A percentile compares a stretch with the other conserved stretches of the same genome.
phyloP scores from a whole-genome alignment of 805 yeast genomes.

The Wickerhamiella brachini region DNA sequence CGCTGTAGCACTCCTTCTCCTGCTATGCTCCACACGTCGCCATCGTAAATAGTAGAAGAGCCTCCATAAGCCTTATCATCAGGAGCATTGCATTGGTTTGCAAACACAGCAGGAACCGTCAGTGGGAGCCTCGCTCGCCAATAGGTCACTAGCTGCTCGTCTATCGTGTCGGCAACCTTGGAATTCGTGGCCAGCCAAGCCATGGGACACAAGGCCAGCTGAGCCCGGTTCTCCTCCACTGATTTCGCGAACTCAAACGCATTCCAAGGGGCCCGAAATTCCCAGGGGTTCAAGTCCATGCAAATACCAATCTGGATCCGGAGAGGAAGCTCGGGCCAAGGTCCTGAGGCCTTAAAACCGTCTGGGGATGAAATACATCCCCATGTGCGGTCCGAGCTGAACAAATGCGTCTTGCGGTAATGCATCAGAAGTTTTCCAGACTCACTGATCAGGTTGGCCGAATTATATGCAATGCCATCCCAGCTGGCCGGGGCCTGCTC shows the following conservation, averaged over 20 bases:
- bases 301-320: conserved; percentile 35
- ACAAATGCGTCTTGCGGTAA: conserved; percentile 65
- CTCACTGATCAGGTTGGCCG: conserved; percentile 52
- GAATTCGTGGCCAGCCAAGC: conserved; percentile 51
- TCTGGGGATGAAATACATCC: conserved; percentile 57
- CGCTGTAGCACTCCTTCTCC: not conserved
- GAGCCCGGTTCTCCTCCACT: conserved; percentile 34
- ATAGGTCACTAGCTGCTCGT: conserved; percentile 11
- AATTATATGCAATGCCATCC: conserved; percentile 39
- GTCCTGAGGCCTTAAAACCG: conserved; percentile 30
- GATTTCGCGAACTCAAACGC: conserved; percentile 55
- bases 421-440: conserved; percentile 45
- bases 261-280: conserved; percentile 67
- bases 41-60: conserved; percentile 14
- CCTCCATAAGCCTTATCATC: conserved; percentile 9
- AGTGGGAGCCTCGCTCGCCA: conserved; percentile 6
- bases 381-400: conserved; percentile 63
- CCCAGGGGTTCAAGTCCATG: conserved; percentile 85
- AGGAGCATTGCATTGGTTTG: conserved; percentile 2
- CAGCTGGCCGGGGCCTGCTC: conserved; percentile 28
- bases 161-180: conserved; percentile 1
- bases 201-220: conserved; percentile 62
- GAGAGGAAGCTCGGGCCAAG: conserved; percentile 1
- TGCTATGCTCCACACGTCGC: not conserved
- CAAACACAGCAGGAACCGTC: conserved; percentile 3